These are phyloP conservation scores for Colletotrichum karsti DNA, from an alignment of 2,329 filamentous ascomycete species.

Conservation along the genomic window DNA sequence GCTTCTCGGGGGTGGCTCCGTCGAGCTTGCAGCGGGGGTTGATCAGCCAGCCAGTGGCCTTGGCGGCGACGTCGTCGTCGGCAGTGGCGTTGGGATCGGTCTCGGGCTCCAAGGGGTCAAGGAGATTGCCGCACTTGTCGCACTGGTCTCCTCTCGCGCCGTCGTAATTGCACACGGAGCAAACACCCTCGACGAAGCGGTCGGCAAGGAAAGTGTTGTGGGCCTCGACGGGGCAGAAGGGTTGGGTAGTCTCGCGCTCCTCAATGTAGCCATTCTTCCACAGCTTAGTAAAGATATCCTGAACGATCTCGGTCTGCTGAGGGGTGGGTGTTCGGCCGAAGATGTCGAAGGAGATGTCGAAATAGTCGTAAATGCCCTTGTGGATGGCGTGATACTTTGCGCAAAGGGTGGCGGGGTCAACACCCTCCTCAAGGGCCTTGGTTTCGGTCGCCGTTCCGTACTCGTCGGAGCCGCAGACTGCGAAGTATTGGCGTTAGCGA, in stretches of 20 bases:
- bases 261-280: conserved; percentile 88
- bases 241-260: conserved; percentile 87
- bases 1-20: conserved; percentile 79
- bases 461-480: conserved; percentile 71
- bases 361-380: conserved; percentile 94
- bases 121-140: conserved; percentile 72
- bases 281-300: conserved; percentile 89
- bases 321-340: conserved; percentile 92
- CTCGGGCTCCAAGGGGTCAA: conserved; percentile 73
- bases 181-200: conserved; percentile 84
- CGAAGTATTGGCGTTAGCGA: neutral
- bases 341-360: conserved; percentile 92
- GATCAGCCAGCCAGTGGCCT: conserved; percentile 64
- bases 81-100: conserved; percentile 41
- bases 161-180: conserved; percentile 76
- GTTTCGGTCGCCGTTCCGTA: conserved; percentile 97
- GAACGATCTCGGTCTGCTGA: conserved; percentile 91
- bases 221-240: conserved; percentile 77
- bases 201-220: conserved; percentile 84
- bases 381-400: conserved; percentile 93
- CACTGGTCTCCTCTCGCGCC: conserved; percentile 78
- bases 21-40: conserved; percentile 94
- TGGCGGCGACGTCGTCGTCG: conserved; percentile 40
- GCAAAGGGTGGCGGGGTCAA: conserved; percentile 85
- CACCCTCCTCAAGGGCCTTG: conserved; percentile 88